These are phyloP conservation scores for Drechslerella coelobrocha DNA, from an alignment of 2,329 filamentous ascomycete species.

Conservation along the genomic window DNA sequence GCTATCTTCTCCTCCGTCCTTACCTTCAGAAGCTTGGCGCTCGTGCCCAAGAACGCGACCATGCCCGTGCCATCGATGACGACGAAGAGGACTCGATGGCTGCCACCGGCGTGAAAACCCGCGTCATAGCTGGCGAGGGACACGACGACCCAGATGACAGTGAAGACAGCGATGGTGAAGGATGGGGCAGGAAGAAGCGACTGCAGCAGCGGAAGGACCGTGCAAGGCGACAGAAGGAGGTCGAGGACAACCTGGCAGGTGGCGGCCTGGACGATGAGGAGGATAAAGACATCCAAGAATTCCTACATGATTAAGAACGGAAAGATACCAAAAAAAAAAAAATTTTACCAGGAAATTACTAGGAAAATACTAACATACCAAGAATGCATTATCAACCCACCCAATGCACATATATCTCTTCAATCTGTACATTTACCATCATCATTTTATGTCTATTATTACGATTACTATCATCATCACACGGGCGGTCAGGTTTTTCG, in stretches of 20 bases:
- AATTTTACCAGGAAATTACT: no score
- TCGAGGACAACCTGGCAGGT: constrained; percentile 71
- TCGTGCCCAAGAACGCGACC: constrained; percentile 69
- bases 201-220: constrained; percentile 72
- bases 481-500: no score
- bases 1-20: constrained; percentile 75
- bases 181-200: constrained; percentile 73
- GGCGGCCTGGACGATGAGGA: constrained; percentile 26
- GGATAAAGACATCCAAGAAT: constrained; percentile 39
- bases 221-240: constrained; percentile 72
- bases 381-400: no score
- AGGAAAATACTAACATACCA: no score
- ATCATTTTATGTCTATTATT: no score
- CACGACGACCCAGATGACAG: constrained; percentile 70
- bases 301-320: constrained; percentile 20
- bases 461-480: no score
- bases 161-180: constrained; percentile 63
- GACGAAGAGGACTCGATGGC: constrained; percentile 59
- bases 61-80: constrained; percentile 63
- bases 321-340: neutral
- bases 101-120: constrained; percentile 60
- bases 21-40: constrained; percentile 74
- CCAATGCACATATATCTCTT: no score
- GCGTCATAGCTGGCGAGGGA: constrained; percentile 62
- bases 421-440: no score